These are phyloP conservation scores for Apiotrichum porosum DNA, from an alignment of 1,284 basidiomycete genomes.

Conservation along the genomic window DNA sequence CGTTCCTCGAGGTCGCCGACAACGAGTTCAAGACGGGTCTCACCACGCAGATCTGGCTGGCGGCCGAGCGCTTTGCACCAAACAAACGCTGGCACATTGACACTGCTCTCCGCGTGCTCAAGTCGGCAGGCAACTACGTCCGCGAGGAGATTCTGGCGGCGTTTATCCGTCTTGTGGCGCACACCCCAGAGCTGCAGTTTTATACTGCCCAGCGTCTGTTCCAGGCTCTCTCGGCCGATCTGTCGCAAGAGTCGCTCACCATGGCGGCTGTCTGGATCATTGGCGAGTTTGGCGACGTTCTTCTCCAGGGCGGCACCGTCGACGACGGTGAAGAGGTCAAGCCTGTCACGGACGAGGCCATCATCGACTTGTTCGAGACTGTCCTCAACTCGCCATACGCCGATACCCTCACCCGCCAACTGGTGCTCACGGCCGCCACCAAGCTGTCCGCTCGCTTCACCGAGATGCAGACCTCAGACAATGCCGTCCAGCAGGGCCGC, in stretches of 20 bases:
- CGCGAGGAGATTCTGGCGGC: constrained; percentile 92
- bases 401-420: constrained; percentile 86
- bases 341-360: constrained; percentile 67
- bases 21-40: constrained; percentile 98
- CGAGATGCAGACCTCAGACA: constrained; percentile 52
- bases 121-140: constrained; percentile 98
- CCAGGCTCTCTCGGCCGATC: constrained; percentile 77
- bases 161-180: constrained; percentile 91
- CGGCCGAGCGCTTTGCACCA: constrained; percentile 93
- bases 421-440: constrained; percentile 80
- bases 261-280: constrained; percentile 92
- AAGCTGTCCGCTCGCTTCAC: constrained; percentile 76
- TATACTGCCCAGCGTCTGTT: constrained; percentile 94
- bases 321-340: constrained; percentile 75
- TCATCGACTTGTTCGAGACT: constrained; percentile 81
- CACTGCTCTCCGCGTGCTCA: constrained; percentile 87
- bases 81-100: constrained; percentile 99
- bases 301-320: constrained; percentile 82
- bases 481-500: constrained; percentile 67
- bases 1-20: constrained; percentile 96
- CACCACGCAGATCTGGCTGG: constrained; percentile 95
- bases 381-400: constrained; percentile 91
- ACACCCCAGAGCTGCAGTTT: constrained; percentile 93
- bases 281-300: constrained; percentile 90
- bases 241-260: constrained; percentile 94